Evolutionary conservation across 805 yeast genomes (phyloP), one percentile per base, ranked within the genome.

Genomic region (Saturnispora sanitii): DNA sequence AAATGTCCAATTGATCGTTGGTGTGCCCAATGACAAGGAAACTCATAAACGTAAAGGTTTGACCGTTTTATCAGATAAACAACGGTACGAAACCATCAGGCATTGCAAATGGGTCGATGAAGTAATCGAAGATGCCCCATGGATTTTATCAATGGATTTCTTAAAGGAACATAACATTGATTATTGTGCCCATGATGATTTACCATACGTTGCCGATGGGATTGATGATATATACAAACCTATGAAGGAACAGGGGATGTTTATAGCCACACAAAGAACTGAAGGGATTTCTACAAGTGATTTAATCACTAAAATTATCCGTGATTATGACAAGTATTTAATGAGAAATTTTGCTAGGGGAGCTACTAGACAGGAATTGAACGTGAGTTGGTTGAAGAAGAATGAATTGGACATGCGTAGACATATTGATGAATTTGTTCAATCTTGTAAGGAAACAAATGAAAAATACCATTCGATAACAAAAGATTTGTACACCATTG

Each of bases 41-140:
- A 90, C 97, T 2, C 97, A 92, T 64, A 82, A 79, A 50, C 70
- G 88, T 46, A 92, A 92, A 58, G 98, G 98, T 1, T 65, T 92
- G 49, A 92, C 98, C 0, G 98, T 92, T 4, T 67, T 92, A 44
- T 73, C 83, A 2, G 97, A 88, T 57, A 66, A 74, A 47, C 96
- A 90, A 57, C 75, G 98, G 45, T 78, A 80, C 51, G 97, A 90
- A 49, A 82, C 96, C n/a, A 66, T 92, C 45, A 73, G 73, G 45
- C 98, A 92, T 62, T 92, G 98, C 61, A 77, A 70, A 53, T 92
- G 98, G 98, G 98, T 92, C 19, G 97, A 92, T 59, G 97, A 92
- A 60, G 97, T 92, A 22, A 70, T 92, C 41, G 87, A 90, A 22
- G 68, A 84, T 58, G 95, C 96, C 2, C 98, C 98, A 12, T 92